A percentile compares a stretch with the other conserved stretches of the same genome.
Conservation (phyloP, 2,329 filamentous ascomycete genomes). For the Claviceps pusilla region DNA sequence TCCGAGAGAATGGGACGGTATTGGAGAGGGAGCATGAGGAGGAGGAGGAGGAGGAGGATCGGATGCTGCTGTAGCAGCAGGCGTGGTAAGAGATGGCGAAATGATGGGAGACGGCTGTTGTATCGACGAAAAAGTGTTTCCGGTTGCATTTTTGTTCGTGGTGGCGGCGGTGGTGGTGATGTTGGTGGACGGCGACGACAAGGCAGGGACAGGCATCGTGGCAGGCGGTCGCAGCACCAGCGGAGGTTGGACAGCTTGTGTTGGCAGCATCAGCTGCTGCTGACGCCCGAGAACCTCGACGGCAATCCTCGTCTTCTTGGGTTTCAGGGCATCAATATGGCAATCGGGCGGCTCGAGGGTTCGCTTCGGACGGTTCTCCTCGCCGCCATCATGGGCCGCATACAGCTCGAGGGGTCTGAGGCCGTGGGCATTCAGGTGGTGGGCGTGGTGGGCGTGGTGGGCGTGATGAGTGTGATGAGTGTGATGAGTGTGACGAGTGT, state of each 20-base stretch:
- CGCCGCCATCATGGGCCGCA: slow-evolving; percentile 18
- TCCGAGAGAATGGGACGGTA: slow-evolving; percentile 8
- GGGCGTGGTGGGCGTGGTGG: slow-evolving; percentile 11
- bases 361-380: slow-evolving; percentile 32
- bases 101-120: neutral
- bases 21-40: slow-evolving; percentile 2
- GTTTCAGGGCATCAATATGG: slow-evolving; percentile 28
- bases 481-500: too few species aligned
- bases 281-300: slow-evolving; percentile 32
- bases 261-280: slow-evolving; percentile 14
- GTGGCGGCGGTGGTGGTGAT: neutral
- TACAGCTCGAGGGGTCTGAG: slow-evolving; percentile 5
- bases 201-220: slow-evolving; percentile 6
- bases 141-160: slow-evolving; percentile 1
- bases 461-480: too few species aligned
- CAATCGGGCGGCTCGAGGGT: slow-evolving; percentile 28
- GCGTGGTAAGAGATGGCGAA: slow-evolving; percentile 2
- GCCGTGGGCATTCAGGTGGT: slow-evolving; percentile 16
- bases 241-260: slow-evolving; percentile 10
- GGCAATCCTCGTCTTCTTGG: slow-evolving; percentile 36
- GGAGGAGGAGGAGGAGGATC: slow-evolving; percentile 6
- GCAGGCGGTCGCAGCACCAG: slow-evolving; percentile 14
- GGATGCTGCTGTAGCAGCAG: slow-evolving; percentile 1
- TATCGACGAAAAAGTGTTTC: neutral
- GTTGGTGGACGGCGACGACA: neutral